Conservation (phyloP, 2,329 filamentous ascomycete species). For the Ophiostoma montium region DNA sequence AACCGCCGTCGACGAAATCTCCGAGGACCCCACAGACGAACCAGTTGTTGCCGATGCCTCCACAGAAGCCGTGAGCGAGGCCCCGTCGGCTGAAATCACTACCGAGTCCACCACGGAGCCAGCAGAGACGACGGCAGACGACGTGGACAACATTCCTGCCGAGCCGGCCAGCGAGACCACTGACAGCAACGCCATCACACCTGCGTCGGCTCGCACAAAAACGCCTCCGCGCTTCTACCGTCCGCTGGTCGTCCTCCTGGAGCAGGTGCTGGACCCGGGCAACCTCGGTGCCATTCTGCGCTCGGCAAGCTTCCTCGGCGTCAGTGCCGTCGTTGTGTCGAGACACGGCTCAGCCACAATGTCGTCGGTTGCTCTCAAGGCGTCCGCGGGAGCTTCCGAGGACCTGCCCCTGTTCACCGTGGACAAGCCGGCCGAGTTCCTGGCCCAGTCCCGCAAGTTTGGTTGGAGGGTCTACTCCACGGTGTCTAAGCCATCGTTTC, state of each 20-base stretch:
- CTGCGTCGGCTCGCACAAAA: neutral
- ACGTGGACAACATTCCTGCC: too few relatives aligned
- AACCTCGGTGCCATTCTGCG: constrained; percentile 86
- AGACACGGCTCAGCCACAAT: constrained; percentile 59
- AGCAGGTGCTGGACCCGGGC: constrained; percentile 70
- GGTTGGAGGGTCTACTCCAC: constrained; percentile 82
- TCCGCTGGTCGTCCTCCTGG: constrained; percentile 60
- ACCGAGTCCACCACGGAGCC: neutral
- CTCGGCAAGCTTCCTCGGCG: constrained; percentile 80
- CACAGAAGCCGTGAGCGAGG: too few relatives aligned
- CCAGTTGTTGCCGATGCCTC: neutral
- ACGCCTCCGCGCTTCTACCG: constrained; percentile 26
- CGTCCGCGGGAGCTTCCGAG: constrained; percentile 78
- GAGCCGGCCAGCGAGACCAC: neutral
- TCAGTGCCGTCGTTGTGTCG: constrained; percentile 68
- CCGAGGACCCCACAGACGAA: neutral
- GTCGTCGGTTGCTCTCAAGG: constrained; percentile 68
- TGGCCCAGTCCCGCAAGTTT: constrained; percentile 48
- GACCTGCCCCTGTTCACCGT: constrained; percentile 60
- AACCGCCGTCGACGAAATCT: neutral
- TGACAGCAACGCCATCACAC: neutral
- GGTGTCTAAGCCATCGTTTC: constrained; percentile 30
- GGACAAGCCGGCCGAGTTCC: constrained; percentile 51
- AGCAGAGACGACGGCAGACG: neutral
- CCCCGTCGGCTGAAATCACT: neutral